Percentiles rank a stretch among this genome's conserved stretches.
phyloP scores from a whole-genome alignment of 768 basidiomycete species.

The Agaricus blazei region DNA sequence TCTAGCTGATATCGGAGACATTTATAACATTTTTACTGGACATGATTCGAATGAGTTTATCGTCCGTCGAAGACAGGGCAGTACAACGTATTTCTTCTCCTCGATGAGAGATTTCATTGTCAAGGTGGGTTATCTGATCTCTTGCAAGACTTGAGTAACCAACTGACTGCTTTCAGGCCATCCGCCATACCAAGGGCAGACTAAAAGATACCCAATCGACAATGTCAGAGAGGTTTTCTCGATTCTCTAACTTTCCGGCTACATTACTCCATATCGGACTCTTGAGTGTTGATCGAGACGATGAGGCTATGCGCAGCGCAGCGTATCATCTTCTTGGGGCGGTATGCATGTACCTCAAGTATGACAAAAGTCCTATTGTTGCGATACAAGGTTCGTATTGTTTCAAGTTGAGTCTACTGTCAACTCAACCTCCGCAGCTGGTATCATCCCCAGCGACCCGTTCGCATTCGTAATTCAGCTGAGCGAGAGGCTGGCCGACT shows the following conservation, averaged over 20 bases:
- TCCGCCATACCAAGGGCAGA: conserved; percentile 71
- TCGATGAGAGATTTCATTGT: conserved; percentile 64
- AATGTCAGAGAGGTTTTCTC: conserved; percentile 60
- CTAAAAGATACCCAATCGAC: conserved; percentile 51
- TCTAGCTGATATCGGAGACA: conserved; percentile 78
- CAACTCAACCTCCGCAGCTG: conserved; percentile 35
- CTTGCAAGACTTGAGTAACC: not conserved
- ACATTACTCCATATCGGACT: conserved; percentile 85
- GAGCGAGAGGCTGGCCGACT: conserved; percentile 67
- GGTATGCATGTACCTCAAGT: conserved; percentile 72
- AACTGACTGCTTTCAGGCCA: conserved; percentile 37
- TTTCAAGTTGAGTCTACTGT: not conserved
- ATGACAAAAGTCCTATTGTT: conserved; percentile 66
- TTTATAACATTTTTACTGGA: conserved; percentile 76
- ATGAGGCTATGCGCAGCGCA: conserved; percentile 73
- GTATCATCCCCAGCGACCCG: conserved; percentile 66
- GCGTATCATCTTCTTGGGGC: conserved; percentile 78
- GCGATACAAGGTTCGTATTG: conserved; percentile 55
- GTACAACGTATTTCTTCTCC: conserved; percentile 75
- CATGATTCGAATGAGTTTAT: conserved; percentile 76
- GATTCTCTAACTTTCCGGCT: conserved; percentile 81
- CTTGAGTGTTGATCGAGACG: conserved; percentile 66
- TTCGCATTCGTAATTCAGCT: conserved; percentile 56
- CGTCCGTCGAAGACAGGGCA: conserved; percentile 67
- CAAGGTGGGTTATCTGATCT: conserved; percentile 40